A percentile compares a stretch with the other conserved stretches of the same genome.
Evolutionary conservation across 306 rosid genomes (phyloP).

Genomic region (Ziziphus jujuba): DNA sequence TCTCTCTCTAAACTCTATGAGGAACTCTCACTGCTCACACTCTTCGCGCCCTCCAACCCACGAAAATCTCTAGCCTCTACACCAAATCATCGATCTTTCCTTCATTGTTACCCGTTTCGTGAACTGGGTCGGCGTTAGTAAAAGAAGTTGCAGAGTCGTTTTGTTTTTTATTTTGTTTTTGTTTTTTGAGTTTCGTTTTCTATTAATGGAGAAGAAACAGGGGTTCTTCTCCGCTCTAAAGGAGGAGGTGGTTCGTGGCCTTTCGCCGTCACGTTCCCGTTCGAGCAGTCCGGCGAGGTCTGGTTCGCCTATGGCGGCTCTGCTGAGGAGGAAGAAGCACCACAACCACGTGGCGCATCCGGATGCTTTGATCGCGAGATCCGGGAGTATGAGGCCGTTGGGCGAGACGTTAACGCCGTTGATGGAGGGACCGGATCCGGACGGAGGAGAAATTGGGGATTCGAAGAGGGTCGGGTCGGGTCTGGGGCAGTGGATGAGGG

Average conservation of each 20-base stretch:
- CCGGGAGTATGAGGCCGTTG: conserved; percentile 74
- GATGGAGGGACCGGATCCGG: conserved; percentile 90
- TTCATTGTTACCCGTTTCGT: too few species aligned
- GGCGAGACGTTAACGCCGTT: conserved; percentile 73
- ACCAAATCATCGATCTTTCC: not conserved
- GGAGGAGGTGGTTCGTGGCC: conserved; percentile 88
- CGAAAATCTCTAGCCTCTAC: conserved; percentile 5
- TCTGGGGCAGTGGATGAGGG: conserved; percentile 87
- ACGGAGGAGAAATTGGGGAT: conserved; percentile 59
- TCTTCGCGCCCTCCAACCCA: not conserved
- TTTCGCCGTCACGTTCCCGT: conserved; percentile 88
- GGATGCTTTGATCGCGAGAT: conserved; percentile 59
- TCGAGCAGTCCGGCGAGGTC: conserved; percentile 63
- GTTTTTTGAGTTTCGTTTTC: not conserved
- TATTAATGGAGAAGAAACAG: conserved; percentile 76
- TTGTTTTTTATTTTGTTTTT: not conserved
- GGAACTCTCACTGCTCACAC: conserved; percentile 10
- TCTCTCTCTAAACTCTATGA: conserved; percentile 17
- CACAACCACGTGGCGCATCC: conserved; percentile 7
- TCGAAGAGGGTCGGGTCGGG: conserved; percentile 76
- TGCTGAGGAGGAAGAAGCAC: conserved; percentile 60
- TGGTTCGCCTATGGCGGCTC: conserved; percentile 60
- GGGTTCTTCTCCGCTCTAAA: conserved; percentile 87
- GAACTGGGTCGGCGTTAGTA: too few species aligned
- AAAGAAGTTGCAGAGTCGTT: not conserved